Conservation (phyloP, 371 early-diverging fungal species). For the Batkoa obscura region DNA sequence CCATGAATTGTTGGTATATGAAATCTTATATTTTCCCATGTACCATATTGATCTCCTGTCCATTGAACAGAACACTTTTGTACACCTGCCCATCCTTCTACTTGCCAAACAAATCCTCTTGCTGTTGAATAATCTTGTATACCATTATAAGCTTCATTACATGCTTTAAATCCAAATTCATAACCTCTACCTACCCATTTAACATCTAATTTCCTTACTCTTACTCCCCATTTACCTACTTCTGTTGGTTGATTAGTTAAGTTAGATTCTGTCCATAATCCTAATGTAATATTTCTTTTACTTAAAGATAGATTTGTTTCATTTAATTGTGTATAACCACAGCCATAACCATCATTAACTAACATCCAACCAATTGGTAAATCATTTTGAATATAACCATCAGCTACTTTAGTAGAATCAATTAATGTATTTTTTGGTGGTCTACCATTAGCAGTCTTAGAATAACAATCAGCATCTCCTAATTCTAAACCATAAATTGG, state of each 20-base stretch:
- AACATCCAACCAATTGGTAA: neutral
- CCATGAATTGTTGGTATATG: conserved; percentile 1
- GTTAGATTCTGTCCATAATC: neutral
- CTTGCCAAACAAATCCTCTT: neutral
- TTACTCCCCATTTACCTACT: conserved; percentile 1
- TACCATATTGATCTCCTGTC: neutral
- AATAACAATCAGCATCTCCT: neutral
- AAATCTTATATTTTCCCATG: neutral
- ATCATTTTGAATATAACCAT: neutral
- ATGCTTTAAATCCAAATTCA: neutral
- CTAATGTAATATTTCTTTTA: neutral
- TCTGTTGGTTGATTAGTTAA: neutral
- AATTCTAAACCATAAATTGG: conserved; percentile 1
- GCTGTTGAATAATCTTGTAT: neutral
- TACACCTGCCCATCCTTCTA: neutral
- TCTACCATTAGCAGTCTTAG: neutral
- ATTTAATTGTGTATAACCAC: neutral
- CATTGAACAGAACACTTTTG: neutral
- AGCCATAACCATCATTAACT: conserved; percentile 1
- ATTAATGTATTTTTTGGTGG: neutral
- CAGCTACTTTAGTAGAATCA: neutral
- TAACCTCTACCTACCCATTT: neutral
- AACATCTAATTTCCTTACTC: conserved; percentile 1
- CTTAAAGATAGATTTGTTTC: neutral
- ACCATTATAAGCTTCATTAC: neutral